Evolutionary conservation across 129 eudicot species (phyloP).

Genomic region (Oenanthe sinensis): DNA sequence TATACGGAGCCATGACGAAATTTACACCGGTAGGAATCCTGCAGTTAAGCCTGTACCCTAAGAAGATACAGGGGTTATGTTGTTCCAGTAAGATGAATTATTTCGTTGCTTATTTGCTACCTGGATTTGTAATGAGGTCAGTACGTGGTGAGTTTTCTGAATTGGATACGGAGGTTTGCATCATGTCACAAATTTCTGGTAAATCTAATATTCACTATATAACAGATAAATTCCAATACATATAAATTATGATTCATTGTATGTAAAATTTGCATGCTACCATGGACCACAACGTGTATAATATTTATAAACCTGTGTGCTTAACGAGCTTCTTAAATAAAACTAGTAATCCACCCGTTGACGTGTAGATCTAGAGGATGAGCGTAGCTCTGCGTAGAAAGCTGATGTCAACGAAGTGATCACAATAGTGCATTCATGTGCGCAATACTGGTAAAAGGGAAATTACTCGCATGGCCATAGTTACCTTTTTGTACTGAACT

Average conservation of each 20-base stretch:
- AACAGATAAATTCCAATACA: too few relatives aligned
- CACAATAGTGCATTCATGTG: background rate
- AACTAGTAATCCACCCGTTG: background rate
- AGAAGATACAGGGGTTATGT: background rate
- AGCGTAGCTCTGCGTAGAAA: background rate
- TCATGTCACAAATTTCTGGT: background rate
- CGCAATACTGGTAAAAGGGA: background rate
- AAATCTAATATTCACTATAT: too few relatives aligned
- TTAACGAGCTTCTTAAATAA: background rate
- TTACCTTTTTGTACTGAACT: too few relatives aligned
- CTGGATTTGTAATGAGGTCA: too few relatives aligned
- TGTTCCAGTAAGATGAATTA: background rate
- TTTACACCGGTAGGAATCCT: background rate
- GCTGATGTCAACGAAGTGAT: background rate
- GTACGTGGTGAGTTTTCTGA: too few relatives aligned
- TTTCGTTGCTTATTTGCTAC: background rate
- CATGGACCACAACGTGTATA: too few relatives aligned
- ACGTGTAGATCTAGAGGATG: background rate
- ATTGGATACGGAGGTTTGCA: background rate
- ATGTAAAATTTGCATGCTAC: too few relatives aligned
- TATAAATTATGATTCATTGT: too few relatives aligned
- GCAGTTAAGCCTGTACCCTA: background rate
- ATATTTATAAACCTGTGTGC: too few relatives aligned
- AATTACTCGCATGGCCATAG: too few relatives aligned
- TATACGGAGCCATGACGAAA: too few relatives aligned